phyloP scores from a whole-genome alignment of 768 basidiomycete species.

The Suillus paluster region DNA sequence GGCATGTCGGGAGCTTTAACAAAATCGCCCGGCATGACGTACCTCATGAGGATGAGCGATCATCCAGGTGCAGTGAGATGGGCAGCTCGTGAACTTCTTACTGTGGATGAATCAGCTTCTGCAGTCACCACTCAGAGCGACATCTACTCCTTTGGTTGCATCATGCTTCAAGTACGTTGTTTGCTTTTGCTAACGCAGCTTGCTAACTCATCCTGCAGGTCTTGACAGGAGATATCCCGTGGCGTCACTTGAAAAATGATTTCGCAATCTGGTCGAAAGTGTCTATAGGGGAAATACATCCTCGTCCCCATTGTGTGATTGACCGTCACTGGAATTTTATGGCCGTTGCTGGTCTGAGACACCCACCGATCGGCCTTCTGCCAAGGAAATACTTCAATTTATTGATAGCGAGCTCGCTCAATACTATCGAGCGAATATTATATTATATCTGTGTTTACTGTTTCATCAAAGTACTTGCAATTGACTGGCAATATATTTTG shows the following conservation, averaged over 20 bases:
- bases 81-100: slow-evolving; percentile 45
- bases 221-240: not conserved
- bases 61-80: slow-evolving; percentile 39
- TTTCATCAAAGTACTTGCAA: no score
- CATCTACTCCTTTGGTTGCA: slow-evolving; percentile 48
- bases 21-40: slow-evolving; percentile 34
- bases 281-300: not conserved
- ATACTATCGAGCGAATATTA: no score
- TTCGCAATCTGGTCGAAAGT: not conserved
- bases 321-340: not conserved
- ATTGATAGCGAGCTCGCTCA: not conserved
- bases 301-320: not conserved
- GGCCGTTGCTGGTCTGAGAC: not conserved
- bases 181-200: not conserved
- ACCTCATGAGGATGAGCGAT: slow-evolving; percentile 9
- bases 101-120: not conserved
- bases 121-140: slow-evolving; percentile 31
- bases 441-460: no score
- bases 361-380: not conserved
- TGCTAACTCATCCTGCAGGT: not conserved
- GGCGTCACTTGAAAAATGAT: not conserved
- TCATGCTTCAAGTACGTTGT: slow-evolving; percentile 24
- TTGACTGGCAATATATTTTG: no score
- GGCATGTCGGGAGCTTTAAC: slow-evolving; percentile 22
- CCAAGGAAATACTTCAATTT: not conserved